Percentiles rank a stretch among this genome's conserved stretches.
These are phyloP conservation scores for Elongisporangium prolatum DNA, from an alignment of 352 stramenopile genomes.

Conservation along the genomic window DNA sequence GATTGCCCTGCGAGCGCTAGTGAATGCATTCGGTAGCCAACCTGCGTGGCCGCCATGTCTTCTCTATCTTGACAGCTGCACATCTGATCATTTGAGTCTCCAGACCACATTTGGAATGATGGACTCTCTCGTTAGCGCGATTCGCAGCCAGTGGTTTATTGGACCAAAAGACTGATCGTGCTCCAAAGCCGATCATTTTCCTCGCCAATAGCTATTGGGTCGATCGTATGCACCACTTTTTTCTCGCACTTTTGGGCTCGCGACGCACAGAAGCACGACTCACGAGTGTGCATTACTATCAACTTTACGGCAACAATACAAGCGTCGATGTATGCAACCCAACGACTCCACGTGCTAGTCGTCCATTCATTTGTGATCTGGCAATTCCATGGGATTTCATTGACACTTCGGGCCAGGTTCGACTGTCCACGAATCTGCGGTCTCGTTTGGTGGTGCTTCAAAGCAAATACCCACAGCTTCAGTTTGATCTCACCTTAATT, in stretches of 20 bases:
- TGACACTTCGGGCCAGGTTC: slow-evolving; percentile 3
- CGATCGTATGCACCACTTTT: slow-evolving; percentile 29
- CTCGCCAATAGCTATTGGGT: slow-evolving; percentile 25
- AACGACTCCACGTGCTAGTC: background rate
- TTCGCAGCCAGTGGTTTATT: slow-evolving; percentile 10
- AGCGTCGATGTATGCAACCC: background rate
- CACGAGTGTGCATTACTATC: background rate
- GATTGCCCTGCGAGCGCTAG: slow-evolving; percentile 19
- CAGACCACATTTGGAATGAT: slow-evolving; percentile 30
- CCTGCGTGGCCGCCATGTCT: slow-evolving; percentile 21
- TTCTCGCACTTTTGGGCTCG: slow-evolving; percentile 4
- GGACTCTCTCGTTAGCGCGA: slow-evolving; percentile 17
- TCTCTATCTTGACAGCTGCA: slow-evolving; percentile 10
- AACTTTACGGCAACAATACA: background rate
- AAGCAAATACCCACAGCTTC: slow-evolving; percentile 8
- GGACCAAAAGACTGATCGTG: background rate
- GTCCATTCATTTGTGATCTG: slow-evolving; percentile 11
- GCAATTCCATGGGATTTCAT: slow-evolving; percentile 6
- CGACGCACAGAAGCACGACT: background rate
- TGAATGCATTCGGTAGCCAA: slow-evolving; percentile 18
- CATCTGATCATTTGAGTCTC: slow-evolving; percentile 10
- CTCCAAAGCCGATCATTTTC: slow-evolving; percentile 1
- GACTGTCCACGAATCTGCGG: slow-evolving; percentile 15
- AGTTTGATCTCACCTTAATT: slow-evolving; percentile 11
- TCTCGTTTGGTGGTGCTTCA: slow-evolving; percentile 8